Evolutionary conservation across 257 asterid genomes (phyloP).

Genomic region (Rauvolfia tetraphylla): DNA sequence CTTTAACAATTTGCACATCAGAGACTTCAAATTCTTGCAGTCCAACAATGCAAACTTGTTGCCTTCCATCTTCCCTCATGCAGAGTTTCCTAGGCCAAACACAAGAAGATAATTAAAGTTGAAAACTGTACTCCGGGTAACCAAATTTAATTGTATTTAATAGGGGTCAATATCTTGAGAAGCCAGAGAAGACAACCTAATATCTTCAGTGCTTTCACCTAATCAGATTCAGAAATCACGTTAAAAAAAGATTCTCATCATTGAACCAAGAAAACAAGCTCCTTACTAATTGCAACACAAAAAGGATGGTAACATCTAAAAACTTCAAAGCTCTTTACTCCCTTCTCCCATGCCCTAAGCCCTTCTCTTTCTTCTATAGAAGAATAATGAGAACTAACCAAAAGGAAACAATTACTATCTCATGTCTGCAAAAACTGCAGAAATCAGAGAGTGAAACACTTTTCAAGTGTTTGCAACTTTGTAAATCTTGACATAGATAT

Average conservation of each 20-base stretch:
- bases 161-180: neutral
- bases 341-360: too few relatives aligned
- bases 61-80: conserved; percentile 98
- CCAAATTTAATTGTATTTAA: neutral
- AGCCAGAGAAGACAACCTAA: neutral
- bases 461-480: neutral
- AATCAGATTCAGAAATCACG: neutral
- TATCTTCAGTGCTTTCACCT: neutral
- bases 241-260: neutral
- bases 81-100: conserved; percentile 60
- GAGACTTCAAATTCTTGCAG: conserved; percentile 95
- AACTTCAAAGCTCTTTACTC: neutral
- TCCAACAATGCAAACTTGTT: conserved; percentile 98
- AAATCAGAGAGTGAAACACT: neutral
- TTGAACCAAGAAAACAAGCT: neutral
- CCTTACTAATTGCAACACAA: neutral
- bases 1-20: conserved; percentile 91
- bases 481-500: neutral
- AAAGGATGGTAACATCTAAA: neutral
- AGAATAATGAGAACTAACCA: neutral
- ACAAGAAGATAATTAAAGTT: neutral
- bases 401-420: neutral
- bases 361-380: neutral
- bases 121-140: neutral
- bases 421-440: neutral